Percentiles rank a stretch among this genome's conserved stretches.
These are phyloP conservation scores for Pseudogymnoascus sp. DNA, from an alignment of 2,329 filamentous ascomycete genomes.

Conservation along the genomic window DNA sequence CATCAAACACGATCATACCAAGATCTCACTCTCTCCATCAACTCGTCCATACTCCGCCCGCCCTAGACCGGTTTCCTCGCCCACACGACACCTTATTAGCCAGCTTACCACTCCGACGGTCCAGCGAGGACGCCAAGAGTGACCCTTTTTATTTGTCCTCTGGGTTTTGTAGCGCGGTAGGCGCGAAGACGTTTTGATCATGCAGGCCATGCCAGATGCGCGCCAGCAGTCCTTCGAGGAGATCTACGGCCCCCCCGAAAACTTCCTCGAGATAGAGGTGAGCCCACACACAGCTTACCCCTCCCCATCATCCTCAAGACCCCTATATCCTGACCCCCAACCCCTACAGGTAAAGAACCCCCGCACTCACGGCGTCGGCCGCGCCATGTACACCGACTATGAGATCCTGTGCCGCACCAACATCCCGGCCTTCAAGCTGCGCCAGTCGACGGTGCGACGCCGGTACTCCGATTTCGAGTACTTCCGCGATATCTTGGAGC, in stretches of 20 bases:
- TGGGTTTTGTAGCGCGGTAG: background rate
- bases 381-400: conserved; percentile 97
- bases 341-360: conserved; percentile 72
- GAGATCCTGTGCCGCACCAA: conserved; percentile 97
- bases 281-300: conserved; percentile 17
- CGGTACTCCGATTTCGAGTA: conserved; percentile 98
- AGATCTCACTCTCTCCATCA: background rate
- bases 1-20: background rate
- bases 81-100: background rate
- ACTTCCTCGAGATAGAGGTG: conserved; percentile 97
- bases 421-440: conserved; percentile 97
- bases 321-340: conserved; percentile 3
- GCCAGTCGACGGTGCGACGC: conserved; percentile 76
- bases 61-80: background rate
- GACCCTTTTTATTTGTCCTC: background rate
- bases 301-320: conserved; percentile 4
- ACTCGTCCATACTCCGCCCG: background rate
- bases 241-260: conserved; percentile 96
- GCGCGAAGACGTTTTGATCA: conserved; percentile 20
- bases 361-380: conserved; percentile 86
- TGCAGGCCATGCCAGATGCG: conserved; percentile 61
- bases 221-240: conserved; percentile 96
- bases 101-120: background rate
- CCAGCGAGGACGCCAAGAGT: background rate
- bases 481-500: conserved; percentile 95